A percentile compares a stretch with the other conserved stretches of the same genome.
Evolutionary conservation across 495 filamentous ascomycete genomes (phyloP).

Genomic region (Aspergillus diversus): DNA sequence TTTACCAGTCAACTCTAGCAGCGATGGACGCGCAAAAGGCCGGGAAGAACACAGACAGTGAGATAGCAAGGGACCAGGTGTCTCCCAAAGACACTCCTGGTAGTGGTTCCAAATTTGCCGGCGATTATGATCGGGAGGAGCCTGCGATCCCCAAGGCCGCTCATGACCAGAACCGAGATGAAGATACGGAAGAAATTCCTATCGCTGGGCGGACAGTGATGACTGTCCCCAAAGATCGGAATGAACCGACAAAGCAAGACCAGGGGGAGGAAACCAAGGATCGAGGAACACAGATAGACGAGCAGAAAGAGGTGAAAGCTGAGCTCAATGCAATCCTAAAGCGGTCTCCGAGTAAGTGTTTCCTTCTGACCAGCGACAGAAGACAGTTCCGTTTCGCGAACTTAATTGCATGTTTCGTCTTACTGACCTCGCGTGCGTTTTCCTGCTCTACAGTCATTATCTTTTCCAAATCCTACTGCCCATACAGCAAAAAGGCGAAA

Average conservation of each 20-base stretch:
- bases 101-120: conserved; percentile 30
- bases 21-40: conserved; percentile 50
- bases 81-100: conserved; percentile 36
- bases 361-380: not conserved
- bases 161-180: not conserved
- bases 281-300: conserved; percentile 28
- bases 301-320: conserved; percentile 45
- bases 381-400: conserved; percentile 3
- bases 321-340: conserved; percentile 79
- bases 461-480: conserved; percentile 94
- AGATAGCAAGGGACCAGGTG: conserved; percentile 40
- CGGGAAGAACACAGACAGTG: conserved; percentile 29
- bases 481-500: conserved; percentile 81
- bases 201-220: conserved; percentile 72
- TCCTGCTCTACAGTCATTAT: conserved; percentile 69
- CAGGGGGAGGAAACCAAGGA: conserved; percentile 21
- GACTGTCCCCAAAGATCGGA: conserved; percentile 49
- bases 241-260: conserved; percentile 29
- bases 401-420: not conserved
- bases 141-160: conserved; percentile 31
- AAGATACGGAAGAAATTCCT: conserved; percentile 49
- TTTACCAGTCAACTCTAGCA: conserved; percentile 53
- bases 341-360: conserved; percentile 71
- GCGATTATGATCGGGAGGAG: conserved; percentile 56
- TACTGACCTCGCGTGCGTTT: conserved; percentile 1